phyloP scores from a whole-genome alignment of 768 basidiomycete genomes.

The Lactifluus subvellereus region DNA sequence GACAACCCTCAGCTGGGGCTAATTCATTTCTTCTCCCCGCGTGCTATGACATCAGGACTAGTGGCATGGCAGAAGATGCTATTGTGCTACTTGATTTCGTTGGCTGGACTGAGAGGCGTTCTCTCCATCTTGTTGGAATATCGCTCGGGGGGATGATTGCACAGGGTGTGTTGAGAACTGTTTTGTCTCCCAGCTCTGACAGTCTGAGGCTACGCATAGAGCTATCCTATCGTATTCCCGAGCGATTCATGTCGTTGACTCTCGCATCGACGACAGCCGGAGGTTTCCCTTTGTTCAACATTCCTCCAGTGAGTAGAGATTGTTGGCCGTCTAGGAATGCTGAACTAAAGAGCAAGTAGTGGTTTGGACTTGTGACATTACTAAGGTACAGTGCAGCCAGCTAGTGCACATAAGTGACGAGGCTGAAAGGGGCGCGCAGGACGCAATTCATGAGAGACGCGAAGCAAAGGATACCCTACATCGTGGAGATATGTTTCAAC shows the following conservation, averaged over 20 bases:
- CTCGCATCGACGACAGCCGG: slow-evolving; percentile 69
- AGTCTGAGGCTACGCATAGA: slow-evolving; percentile 40
- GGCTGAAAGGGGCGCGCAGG: slow-evolving; percentile 35
- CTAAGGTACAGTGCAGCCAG: slow-evolving; percentile 1
- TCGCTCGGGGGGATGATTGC: slow-evolving; percentile 85
- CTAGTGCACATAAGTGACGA: background rate
- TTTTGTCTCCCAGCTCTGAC: background rate
- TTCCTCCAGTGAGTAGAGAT: slow-evolving; percentile 50
- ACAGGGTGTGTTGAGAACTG: slow-evolving; percentile 43
- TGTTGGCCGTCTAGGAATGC: background rate
- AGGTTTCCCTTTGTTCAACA: slow-evolving; percentile 48
- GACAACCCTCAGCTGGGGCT: background rate
- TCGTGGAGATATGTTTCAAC: slow-evolving; percentile 57
- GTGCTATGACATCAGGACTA: slow-evolving; percentile 42
- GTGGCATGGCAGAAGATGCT: slow-evolving; percentile 72
- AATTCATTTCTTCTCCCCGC: background rate
- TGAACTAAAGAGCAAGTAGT: slow-evolving; percentile 10
- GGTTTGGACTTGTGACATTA: slow-evolving; percentile 22
- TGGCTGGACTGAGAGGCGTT: slow-evolving; percentile 59
- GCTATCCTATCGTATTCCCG: slow-evolving; percentile 57
- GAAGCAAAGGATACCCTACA: slow-evolving; percentile 42
- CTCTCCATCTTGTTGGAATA: slow-evolving; percentile 65
- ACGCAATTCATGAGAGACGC: slow-evolving; percentile 36
- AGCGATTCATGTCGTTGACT: slow-evolving; percentile 60
- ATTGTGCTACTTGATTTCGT: slow-evolving; percentile 62